Percentiles rank a stretch among this genome's conserved stretches.
These are phyloP conservation scores for Colletotrichum sp. DNA, from an alignment of 2,329 filamentous ascomycete genomes.

Conservation along the genomic window DNA sequence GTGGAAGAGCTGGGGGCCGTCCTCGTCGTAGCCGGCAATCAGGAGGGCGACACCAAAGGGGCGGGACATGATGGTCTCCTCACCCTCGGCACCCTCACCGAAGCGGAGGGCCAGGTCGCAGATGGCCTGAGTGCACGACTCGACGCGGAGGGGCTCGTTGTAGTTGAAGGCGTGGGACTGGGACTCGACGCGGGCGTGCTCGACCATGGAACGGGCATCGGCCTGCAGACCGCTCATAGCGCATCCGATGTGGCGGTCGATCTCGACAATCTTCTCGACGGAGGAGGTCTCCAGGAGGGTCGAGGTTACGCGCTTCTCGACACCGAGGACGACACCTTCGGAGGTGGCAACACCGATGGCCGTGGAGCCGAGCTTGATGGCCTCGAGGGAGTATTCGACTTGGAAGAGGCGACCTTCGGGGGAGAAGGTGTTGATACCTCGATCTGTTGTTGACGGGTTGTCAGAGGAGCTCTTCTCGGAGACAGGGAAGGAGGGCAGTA, in stretches of 20 bases:
- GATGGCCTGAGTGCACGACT: conserved; percentile 98
- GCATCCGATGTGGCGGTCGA: conserved; percentile 97
- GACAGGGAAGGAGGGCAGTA: conserved; percentile 24
- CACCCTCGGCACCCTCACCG: conserved; percentile 94
- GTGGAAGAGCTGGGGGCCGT: conserved; percentile 96
- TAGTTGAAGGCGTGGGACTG: conserved; percentile 99
- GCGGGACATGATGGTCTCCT: conserved; percentile 98
- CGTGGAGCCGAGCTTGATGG: conserved; percentile 98
- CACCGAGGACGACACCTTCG: conserved; percentile 93
- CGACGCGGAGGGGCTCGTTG: conserved; percentile 90
- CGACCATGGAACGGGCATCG: conserved; percentile 95
- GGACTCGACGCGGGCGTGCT: conserved; percentile 96
- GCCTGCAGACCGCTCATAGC: conserved; percentile 98
- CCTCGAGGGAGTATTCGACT: conserved; percentile 99
- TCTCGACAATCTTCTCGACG: conserved; percentile 99
- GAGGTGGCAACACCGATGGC: conserved; percentile 97
- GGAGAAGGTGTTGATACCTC: conserved; percentile 79
- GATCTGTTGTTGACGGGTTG: conserved; percentile 10
- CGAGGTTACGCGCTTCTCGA: conserved; percentile 98
- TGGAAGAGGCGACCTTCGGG: conserved; percentile 99
- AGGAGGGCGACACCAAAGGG: conserved; percentile 96
- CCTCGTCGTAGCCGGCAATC: conserved; percentile 97
- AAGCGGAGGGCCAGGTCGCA: conserved; percentile 96
- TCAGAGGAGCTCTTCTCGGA: conserved; percentile 37
- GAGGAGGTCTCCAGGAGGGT: conserved; percentile 97